Base-by-base conservation (phyloP, 2,329 filamentous ascomycete genomes). In the Phyllosticta capitalensis region DNA sequence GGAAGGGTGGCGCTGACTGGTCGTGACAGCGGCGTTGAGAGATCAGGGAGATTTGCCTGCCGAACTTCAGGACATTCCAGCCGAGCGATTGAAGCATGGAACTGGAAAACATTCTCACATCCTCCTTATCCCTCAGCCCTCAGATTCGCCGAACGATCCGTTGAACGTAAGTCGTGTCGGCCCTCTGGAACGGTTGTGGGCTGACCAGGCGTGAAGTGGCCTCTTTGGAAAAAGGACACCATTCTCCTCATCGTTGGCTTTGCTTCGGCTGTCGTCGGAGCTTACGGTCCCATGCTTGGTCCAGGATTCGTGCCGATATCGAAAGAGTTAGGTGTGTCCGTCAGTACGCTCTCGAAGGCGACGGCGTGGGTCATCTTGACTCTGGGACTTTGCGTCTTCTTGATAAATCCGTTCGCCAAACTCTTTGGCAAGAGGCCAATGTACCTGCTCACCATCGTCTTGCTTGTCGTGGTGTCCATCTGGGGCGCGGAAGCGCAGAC, bases 191-290 rank as follows among this genome's bases (percentile, higher is more conserved):
- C 19, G 19, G 3, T 48, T 45, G 7, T 22, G 19, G 22, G 10
- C 45, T 28, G 33, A 48, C 14, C 49, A 2, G 5, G 6, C 49
- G 14, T 7, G 24, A 45, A 74, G 71, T 95, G 90, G 90, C 87
- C 90, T 28, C 72, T 92, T 62, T 92, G 88, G 88, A 83, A 82
- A 66, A 88, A 90, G 67, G 91, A 95, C 69, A 3, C 66, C 58
- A 90, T 92, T 67, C 87, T 90, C 61, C 78, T 84, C 58, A 76
- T 79, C 62, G 74, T 77, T 3, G 73, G 74, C 30, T 70, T 80
- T 53, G 74, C 74, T 0, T 76, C 78, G 1, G 75, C 73, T 6
- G 75, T 81, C 0, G 76, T 80, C 3, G 78, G 78, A 33, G 78
- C 78, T 1, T 81, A 78, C 61, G 78, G 78, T 1, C 78, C 78